Evolutionary conservation across 441 rosid species (phyloP), one percentile per base, ranked within the genome.

Genomic region (Brassica balearica): DNA sequence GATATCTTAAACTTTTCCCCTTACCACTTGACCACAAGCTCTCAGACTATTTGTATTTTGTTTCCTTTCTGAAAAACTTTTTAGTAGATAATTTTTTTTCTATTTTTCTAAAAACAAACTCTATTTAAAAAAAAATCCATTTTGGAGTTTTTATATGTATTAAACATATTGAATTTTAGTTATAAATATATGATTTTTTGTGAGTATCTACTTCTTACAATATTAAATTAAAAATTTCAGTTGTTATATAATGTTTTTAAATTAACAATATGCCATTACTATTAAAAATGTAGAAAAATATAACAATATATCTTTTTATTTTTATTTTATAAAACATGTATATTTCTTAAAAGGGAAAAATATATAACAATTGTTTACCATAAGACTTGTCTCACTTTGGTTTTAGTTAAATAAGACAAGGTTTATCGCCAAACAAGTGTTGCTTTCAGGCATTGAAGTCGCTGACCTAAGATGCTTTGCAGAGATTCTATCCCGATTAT

Each of bases 401-500:
- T 12, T 69, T 56, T 63, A 56, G 72, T 70, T 80, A 56, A 74
- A 74, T 59, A 75, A 75, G 73, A 71, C 72, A 75, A 75, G 9
- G 15, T 75, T 75, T 48, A 48, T 75, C 53, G 75, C 22, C 55
- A 63, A 68, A 59, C 79, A 79, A 75, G 71, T 80, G 76, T 74
- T 69, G 34, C 69, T 80, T 80, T 75, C 43, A 80, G 5, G 65
- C 83, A 76, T 80, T 65, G 74, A 71, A 80, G 53, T 80, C 77
- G 77, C 83, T 76, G 80, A 76, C 80, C 77, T 75, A 80, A 75
- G 80, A 80, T 80, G 83, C 83, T 80, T 80, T 77, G 60, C 80
- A 76, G 80, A 80, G 80, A 80, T 75, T 80, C 83, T 71, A 77
- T 75, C 74, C 62, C 55, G 6, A 3, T 19, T 58, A 19, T 59